Conservation (phyloP, 768 basidiomycete species). For the Mrakia blollopis region DNA sequence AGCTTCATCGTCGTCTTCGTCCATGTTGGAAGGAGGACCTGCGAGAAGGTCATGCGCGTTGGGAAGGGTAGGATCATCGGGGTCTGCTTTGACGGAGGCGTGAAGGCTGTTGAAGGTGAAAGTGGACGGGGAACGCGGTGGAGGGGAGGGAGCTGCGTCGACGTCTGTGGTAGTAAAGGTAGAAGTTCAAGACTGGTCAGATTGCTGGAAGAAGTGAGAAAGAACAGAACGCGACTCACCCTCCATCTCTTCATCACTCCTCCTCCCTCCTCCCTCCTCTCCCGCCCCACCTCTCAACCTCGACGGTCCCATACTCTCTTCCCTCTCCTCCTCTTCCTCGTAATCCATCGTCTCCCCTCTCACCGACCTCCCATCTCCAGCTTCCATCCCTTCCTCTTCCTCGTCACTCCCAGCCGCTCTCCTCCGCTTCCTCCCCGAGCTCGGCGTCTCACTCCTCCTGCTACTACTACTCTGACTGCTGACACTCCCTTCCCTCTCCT, state of each 20-base stretch:
- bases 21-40: background rate
- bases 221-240: background rate
- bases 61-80: conserved; percentile 15
- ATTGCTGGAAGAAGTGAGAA: background rate
- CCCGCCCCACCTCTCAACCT: conserved; percentile 7
- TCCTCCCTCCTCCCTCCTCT: background rate
- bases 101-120: background rate
- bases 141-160: conserved; percentile 6
- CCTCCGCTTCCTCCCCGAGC: background rate
- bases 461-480: background rate
- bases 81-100: conserved; percentile 17
- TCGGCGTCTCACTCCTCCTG: background rate
- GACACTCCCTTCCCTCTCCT: background rate
- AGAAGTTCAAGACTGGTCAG: background rate
- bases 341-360: background rate
- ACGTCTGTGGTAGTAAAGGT: background rate
- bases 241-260: background rate
- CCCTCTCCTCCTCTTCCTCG: background rate
- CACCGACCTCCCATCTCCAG: background rate
- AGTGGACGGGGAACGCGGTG: background rate
- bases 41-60: background rate
- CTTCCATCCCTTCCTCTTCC: background rate
- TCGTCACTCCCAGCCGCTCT: background rate
- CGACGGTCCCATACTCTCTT: conserved; percentile 11
- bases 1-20: background rate